Evolutionary conservation across 148 eudicot genomes (phyloP).

Genomic region (Rhododendron simsii): DNA sequence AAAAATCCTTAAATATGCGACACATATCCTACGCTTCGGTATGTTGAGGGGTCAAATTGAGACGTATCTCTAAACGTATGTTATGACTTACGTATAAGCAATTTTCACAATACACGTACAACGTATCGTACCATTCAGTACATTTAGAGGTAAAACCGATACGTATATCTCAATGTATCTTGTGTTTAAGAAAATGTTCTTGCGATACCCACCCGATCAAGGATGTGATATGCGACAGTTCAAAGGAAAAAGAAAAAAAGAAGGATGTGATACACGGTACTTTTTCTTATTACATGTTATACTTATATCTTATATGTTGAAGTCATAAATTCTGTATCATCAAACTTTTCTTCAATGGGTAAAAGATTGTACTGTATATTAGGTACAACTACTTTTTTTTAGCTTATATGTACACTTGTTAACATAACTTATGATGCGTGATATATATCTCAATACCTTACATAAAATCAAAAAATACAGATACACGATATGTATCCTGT

Average conservation of each 20-base stretch:
- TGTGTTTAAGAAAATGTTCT: background rate
- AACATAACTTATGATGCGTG: background rate
- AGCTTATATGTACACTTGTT: background rate
- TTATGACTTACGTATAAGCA: background rate
- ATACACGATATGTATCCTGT: background rate
- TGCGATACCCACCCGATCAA: background rate
- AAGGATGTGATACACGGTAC: too few species aligned
- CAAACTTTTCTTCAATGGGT: background rate
- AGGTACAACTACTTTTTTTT: background rate
- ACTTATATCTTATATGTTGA: too few species aligned
- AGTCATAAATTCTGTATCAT: background rate
- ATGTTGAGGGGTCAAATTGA: background rate
- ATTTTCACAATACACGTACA: background rate
- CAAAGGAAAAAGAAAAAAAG: too few species aligned
- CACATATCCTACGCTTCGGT: background rate
- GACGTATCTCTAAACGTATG: background rate
- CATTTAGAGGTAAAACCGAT: background rate
- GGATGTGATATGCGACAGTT: background rate
- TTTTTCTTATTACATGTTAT: background rate
- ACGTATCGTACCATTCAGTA: background rate
- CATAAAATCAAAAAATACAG: background rate
- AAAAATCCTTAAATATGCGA: background rate
- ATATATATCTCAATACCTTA: background rate
- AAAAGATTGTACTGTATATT: background rate
- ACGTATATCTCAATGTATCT: background rate